phyloP scores from a whole-genome alignment of 768 basidiomycete genomes.

The Rhizopogon vulgaris region DNA sequence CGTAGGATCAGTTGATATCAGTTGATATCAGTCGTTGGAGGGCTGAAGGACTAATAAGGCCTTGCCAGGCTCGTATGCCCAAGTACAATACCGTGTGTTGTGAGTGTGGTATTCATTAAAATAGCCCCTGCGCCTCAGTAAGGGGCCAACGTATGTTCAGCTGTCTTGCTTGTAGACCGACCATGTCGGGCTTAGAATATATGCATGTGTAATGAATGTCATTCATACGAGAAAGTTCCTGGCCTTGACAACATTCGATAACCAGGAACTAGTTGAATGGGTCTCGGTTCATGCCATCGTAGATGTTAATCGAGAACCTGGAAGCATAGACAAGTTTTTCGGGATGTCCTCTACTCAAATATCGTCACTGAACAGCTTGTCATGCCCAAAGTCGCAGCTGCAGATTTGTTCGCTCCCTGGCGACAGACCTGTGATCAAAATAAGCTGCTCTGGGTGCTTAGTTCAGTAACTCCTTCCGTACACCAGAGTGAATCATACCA shows the following conservation, averaged over 20 bases:
- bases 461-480: background rate
- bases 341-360: background rate
- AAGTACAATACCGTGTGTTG: too few relatives aligned
- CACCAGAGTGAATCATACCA: background rate
- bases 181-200: background rate
- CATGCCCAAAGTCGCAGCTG: background rate
- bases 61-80: too few relatives aligned
- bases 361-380: background rate
- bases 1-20: too few relatives aligned
- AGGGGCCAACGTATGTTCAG: too few relatives aligned
- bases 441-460: background rate
- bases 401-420: too few relatives aligned
- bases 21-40: too few relatives aligned
- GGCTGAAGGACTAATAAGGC: too few relatives aligned
- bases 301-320: background rate
- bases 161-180: too few relatives aligned
- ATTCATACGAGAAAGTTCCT: background rate
- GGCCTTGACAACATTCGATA: background rate
- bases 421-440: background rate
- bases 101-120: too few relatives aligned
- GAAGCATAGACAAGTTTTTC: too few relatives aligned
- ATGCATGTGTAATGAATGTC: background rate
- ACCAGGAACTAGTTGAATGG: background rate
- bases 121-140: too few relatives aligned
- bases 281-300: background rate